A percentile compares a stretch with the other conserved stretches of the same genome.
Evolutionary conservation across 176 grass and related monocot genomes (phyloP).

Genomic region (Alloteropsis semialata): DNA sequence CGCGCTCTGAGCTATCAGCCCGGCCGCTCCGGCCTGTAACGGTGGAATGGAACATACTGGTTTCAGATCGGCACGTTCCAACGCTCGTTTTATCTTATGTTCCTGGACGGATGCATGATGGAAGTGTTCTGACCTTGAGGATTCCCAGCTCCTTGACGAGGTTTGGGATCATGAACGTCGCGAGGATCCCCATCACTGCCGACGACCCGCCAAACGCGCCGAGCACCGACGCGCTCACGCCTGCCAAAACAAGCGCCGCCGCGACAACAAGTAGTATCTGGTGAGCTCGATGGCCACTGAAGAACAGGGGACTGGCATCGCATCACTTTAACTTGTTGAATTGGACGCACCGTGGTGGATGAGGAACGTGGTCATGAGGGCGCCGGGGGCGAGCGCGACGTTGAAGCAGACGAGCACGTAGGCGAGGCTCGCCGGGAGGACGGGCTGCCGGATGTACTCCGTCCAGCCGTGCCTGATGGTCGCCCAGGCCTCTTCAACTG

Average conservation of each 20-base stretch:
- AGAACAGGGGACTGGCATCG: not conserved
- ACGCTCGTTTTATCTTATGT: not conserved
- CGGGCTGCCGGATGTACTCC: constrained; percentile 49
- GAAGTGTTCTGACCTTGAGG: constrained; percentile 17
- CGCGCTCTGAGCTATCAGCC: constrained; percentile 45
- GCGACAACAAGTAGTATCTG: not conserved
- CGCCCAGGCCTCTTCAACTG: not conserved
- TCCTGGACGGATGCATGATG: not conserved
- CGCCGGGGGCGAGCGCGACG: constrained; percentile 51
- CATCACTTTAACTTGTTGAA: no score
- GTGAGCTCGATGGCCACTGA: not conserved
- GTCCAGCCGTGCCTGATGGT: constrained; percentile 43
- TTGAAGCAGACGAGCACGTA: constrained; percentile 76
- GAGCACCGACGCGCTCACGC: constrained; percentile 31
- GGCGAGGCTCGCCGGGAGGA: constrained; percentile 63
- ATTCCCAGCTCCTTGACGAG: constrained; percentile 56
- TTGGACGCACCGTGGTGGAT: constrained; percentile 31
- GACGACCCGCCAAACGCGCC: constrained; percentile 49
- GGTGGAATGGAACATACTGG: not conserved
- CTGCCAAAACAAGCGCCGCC: constrained; percentile 14
- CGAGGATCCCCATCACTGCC: constrained; percentile 44
- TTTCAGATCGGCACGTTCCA: not conserved
- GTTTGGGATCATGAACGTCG: constrained; percentile 40
- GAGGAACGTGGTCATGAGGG: constrained; percentile 68
- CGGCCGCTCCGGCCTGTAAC: constrained; percentile 48